These are phyloP conservation scores for Immersiporthe knoxdaviesiana DNA, from an alignment of 2,329 filamentous ascomycete species.

Conservation along the genomic window DNA sequence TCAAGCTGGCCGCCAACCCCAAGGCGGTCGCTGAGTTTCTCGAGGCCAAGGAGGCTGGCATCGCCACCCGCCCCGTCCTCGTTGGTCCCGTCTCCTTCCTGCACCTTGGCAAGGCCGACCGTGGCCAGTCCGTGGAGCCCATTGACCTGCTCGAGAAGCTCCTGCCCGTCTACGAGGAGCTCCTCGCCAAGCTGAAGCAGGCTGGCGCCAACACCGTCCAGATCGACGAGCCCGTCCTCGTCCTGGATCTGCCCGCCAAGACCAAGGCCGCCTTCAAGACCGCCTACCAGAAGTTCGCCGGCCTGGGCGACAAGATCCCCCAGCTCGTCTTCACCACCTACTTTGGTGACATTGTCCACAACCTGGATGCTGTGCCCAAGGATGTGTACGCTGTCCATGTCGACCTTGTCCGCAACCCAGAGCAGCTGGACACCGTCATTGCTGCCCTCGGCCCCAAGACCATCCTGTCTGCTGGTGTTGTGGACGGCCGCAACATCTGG, in stretches of 20 bases:
- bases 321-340: conserved; percentile 93
- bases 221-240: conserved; percentile 96
- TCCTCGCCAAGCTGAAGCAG: conserved; percentile 90
- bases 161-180: conserved; percentile 90
- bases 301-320: conserved; percentile 78
- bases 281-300: conserved; percentile 85
- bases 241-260: conserved; percentile 89
- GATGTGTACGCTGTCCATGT: conserved; percentile 86
- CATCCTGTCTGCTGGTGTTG: conserved; percentile 90
- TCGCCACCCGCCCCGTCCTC: conserved; percentile 89
- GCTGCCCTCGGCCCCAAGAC: conserved; percentile 85
- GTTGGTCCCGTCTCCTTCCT: conserved; percentile 98
- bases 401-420: conserved; percentile 96
- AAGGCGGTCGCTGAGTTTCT: conserved; percentile 95
- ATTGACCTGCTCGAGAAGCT: conserved; percentile 94
- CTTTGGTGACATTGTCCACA: conserved; percentile 99
- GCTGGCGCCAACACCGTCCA: conserved; percentile 96
- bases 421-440: conserved; percentile 89
- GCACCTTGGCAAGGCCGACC: conserved; percentile 96
- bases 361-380: conserved; percentile 85
- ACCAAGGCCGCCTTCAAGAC: conserved; percentile 98
- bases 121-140: conserved; percentile 88
- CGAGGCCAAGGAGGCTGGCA: conserved; percentile 97
- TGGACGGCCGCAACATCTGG: conserved; percentile 99
- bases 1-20: conserved; percentile 83